Percentiles rank a stretch among this genome's conserved stretches.
These are phyloP conservation scores for Aquilaria yunnanensis DNA, from an alignment of 345 rosid species.

Conservation along the genomic window DNA sequence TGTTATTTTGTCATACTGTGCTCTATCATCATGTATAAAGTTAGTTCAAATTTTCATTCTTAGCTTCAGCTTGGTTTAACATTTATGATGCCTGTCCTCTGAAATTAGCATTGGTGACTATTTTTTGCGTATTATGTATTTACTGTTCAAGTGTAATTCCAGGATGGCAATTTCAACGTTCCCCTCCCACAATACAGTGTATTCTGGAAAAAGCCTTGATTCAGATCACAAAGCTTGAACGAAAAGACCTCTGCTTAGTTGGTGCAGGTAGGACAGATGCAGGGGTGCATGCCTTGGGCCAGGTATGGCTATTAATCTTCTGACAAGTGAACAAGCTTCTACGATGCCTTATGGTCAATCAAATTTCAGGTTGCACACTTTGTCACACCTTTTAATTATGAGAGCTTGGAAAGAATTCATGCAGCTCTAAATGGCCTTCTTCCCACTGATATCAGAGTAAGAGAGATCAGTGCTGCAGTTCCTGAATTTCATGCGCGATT, in stretches of 20 bases:
- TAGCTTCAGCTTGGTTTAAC: too few species aligned
- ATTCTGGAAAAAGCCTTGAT: constrained; percentile 60
- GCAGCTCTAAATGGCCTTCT: constrained; percentile 84
- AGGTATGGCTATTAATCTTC: constrained; percentile 43
- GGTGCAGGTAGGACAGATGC: constrained; percentile 91
- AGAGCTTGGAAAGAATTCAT: constrained; percentile 55
- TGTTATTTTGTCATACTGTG: too few species aligned
- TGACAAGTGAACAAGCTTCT: constrained; percentile 10
- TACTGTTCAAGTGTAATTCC: constrained; percentile 7
- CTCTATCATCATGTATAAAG: too few species aligned
- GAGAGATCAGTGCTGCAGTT: constrained; percentile 72
- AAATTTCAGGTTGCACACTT: constrained; percentile 84
- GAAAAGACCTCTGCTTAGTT: constrained; percentile 62
- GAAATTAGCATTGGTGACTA: too few species aligned
- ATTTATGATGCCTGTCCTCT: too few species aligned
- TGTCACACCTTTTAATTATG: constrained; percentile 77
- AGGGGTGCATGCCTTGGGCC: constrained; percentile 98
- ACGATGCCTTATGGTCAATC: constrained; percentile 14
- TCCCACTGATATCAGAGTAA: constrained; percentile 71
- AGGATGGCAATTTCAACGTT: constrained; percentile 93
- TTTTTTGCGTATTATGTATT: too few species aligned
- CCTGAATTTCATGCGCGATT: constrained; percentile 88
- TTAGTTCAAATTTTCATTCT: too few species aligned
- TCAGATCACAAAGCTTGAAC: constrained; percentile 55
- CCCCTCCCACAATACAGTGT: constrained; percentile 86